Conservation (phyloP, 2,329 filamentous ascomycete species). For the Cordyceps javanica region DNA sequence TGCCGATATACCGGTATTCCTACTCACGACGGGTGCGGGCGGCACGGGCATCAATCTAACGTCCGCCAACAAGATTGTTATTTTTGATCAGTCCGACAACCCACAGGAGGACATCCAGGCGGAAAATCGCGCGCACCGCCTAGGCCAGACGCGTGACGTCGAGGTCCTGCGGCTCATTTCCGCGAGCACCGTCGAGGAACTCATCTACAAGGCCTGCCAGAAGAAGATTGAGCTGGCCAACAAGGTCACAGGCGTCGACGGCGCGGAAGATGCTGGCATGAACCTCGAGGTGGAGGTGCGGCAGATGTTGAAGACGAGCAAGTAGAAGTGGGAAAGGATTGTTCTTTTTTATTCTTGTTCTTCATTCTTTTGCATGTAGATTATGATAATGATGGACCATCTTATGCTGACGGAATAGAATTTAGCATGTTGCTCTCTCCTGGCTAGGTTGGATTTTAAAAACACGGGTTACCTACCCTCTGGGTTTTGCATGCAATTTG, state of each 20-base stretch:
- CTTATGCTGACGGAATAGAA: not conserved
- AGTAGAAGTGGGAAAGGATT: constrained; percentile 15
- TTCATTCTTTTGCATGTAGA: not conserved
- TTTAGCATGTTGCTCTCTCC: not conserved
- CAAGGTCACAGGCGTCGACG: constrained; percentile 41
- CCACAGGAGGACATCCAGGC: constrained; percentile 98
- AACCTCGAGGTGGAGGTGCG: constrained; percentile 40
- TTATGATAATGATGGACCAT: not conserved
- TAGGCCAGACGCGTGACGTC: constrained; percentile 85
- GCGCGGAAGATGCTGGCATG: constrained; percentile 24
- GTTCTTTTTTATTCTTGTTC: not conserved
- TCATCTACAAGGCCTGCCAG: constrained; percentile 84
- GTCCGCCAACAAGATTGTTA: constrained; percentile 93
- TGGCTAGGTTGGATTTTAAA: not conserved
- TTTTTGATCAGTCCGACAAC: constrained; percentile 96
- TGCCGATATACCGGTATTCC: constrained; percentile 75
- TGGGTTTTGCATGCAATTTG: too few relatives aligned
- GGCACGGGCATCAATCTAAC: constrained; percentile 97
- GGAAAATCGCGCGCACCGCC: constrained; percentile 91
- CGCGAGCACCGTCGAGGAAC: constrained; percentile 78
- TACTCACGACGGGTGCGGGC: constrained; percentile 87
- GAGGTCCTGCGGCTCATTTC: constrained; percentile 85
- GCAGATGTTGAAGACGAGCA: constrained; percentile 32
- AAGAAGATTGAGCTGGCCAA: constrained; percentile 86
- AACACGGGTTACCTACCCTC: too few relatives aligned